These are phyloP conservation scores for Jatropha multifida DNA, from an alignment of 441 rosid species.

Conservation along the genomic window DNA sequence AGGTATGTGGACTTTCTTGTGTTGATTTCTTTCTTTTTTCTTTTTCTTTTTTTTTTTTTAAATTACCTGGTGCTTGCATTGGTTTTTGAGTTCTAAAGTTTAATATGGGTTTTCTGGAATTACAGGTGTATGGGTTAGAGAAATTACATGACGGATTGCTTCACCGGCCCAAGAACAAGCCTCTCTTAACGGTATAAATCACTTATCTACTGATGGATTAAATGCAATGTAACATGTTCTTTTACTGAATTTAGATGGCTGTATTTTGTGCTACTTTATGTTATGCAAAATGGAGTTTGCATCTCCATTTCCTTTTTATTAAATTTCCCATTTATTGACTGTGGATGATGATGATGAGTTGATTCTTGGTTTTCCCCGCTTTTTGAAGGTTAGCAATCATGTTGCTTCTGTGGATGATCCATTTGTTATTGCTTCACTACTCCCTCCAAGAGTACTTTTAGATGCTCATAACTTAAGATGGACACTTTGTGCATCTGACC, in stretches of 20 bases:
- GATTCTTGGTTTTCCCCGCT: background rate
- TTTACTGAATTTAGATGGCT: background rate
- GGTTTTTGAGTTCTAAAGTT: background rate
- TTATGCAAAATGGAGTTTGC: background rate
- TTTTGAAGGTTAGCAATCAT: conserved; percentile 84
- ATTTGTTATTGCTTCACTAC: conserved; percentile 80
- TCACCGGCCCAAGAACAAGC: conserved; percentile 61
- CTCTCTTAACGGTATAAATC: conserved; percentile 72
- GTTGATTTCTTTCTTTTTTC: background rate
- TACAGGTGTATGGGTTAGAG: conserved; percentile 84
- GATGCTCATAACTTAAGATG: conserved; percentile 87
- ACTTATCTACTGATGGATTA: background rate
- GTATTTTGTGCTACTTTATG: background rate
- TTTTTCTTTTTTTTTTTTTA: background rate
- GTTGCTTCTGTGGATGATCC: conserved; percentile 97
- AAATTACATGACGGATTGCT: conserved; percentile 83
- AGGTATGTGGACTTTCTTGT: conserved; percentile 39
- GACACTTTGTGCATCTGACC: conserved; percentile 94
- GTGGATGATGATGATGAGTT: background rate
- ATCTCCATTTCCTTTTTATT: background rate
- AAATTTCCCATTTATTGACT: background rate
- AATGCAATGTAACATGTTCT: background rate
- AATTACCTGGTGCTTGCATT: background rate
- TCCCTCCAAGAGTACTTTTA: conserved; percentile 70
- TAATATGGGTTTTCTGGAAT: conserved; percentile 9